A percentile compares a stretch with the other conserved stretches of the same genome.
Evolutionary conservation across 2,329 filamentous ascomycete genomes (phyloP).

Genomic region (Chaetomium strumarium): DNA sequence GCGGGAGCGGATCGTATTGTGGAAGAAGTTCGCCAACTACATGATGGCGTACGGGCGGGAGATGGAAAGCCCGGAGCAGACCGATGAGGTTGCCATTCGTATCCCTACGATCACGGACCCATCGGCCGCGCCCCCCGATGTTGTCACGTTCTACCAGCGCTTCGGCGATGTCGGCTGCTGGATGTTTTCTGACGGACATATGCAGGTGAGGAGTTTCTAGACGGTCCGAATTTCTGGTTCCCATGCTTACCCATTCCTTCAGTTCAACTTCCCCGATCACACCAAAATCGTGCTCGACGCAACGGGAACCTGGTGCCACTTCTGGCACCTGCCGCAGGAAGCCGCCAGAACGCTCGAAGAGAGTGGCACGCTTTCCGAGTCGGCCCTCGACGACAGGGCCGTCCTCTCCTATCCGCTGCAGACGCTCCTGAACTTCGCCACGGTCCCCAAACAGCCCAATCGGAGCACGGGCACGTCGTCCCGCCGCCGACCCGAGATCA

Average conservation of each 20-base stretch:
- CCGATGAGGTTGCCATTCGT: conserved; percentile 41
- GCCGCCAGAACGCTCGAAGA: conserved; percentile 60
- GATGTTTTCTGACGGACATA: conserved; percentile 73
- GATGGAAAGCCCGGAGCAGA: conserved; percentile 46
- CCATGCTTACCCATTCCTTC: conserved; percentile 28
- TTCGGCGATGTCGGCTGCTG: conserved; percentile 77
- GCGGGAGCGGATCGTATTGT: conserved; percentile 59
- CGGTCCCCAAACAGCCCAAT: conserved; percentile 41
- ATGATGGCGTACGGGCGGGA: conserved; percentile 71
- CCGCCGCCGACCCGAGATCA: conserved; percentile 55
- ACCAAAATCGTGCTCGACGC: conserved; percentile 76
- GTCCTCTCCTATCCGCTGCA: conserved; percentile 67
- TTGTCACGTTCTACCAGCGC: conserved; percentile 76
- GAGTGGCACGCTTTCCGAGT: conserved; percentile 61
- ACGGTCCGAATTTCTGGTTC: background rate
- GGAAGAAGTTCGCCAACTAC: conserved; percentile 71
- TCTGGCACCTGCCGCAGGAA: conserved; percentile 68
- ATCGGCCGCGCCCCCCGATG: conserved; percentile 44
- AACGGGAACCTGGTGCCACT: conserved; percentile 69
- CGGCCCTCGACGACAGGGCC: conserved; percentile 64
- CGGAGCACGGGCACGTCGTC: conserved; percentile 29
- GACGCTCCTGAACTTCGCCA: conserved; percentile 63
- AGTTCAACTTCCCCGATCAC: conserved; percentile 82
- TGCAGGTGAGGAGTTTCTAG: conserved; percentile 42
- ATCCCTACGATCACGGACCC: conserved; percentile 36